phyloP scores from a whole-genome alignment of 192 early-diverging fungal species.

The Mortierella claussenii region DNA sequence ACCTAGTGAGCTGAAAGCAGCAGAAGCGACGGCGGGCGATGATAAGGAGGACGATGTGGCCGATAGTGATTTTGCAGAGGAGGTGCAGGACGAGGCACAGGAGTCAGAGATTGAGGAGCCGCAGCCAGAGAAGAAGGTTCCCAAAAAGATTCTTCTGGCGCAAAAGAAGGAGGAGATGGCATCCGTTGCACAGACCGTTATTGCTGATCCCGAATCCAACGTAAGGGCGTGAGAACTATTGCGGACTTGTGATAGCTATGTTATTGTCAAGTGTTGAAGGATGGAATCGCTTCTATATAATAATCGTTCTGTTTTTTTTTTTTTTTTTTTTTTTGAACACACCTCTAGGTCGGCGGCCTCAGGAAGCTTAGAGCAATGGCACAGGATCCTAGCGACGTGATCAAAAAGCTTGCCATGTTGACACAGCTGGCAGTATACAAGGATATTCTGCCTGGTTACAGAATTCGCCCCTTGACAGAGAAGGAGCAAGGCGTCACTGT shows the following conservation, averaged over 20 bases:
- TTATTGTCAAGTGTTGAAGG: not conserved
- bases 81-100: constrained; percentile 44
- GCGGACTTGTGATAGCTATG: not conserved
- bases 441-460: constrained; percentile 96
- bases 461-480: constrained; percentile 88
- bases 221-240: constrained; percentile 33
- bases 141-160: constrained; percentile 67
- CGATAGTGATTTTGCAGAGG: constrained; percentile 27
- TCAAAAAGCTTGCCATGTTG: constrained; percentile 82
- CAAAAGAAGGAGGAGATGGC: constrained; percentile 86
- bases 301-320: not conserved
- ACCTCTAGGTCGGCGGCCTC: constrained; percentile 66
- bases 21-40: constrained; percentile 16
- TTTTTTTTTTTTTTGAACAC: not conserved
- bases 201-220: constrained; percentile 85
- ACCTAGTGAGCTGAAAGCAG: constrained; percentile 38
- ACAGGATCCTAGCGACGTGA: constrained; percentile 67
- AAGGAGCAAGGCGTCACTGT: constrained; percentile 81
- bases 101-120: constrained; percentile 24
- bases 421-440: constrained; percentile 94
- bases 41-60: constrained; percentile 26
- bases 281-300: not conserved
- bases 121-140: constrained; percentile 55
- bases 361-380: constrained; percentile 75
- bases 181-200: constrained; percentile 76